Base-by-base conservation (phyloP, 768 basidiomycete species). In the Tulasnella sp. region DNA sequence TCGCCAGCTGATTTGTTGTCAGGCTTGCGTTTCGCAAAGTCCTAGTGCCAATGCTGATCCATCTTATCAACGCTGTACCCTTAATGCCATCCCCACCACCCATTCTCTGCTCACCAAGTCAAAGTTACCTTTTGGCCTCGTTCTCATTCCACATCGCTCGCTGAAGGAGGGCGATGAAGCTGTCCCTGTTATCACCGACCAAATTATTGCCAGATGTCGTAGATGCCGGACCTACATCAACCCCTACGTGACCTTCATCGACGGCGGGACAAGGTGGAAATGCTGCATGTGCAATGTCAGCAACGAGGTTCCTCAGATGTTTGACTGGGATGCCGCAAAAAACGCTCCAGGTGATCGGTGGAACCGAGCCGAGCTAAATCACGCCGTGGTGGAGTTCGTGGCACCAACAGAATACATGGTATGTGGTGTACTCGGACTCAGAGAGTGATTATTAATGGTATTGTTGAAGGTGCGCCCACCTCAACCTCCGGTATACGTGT, bases 361-460 rank as follows among this genome's bases (percentile, higher is more conserved):
- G 93, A 73, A 79, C 25, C 82, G 96, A 60, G 82, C 88, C 1
- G 96, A 99, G 71, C 76, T 99, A 51, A 98, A 96, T 65, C 81
- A 88, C 67, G 80, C 84, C 34, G 86, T 84, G n/a, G 89, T 99
- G 49, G 96, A 99, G 69, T 99, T 82, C 66, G 87, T 99, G 52
- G 96, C 96, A 0, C 93, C 96, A 5, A 94, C 92, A 0, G 96
- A 99, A 71, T 99, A 99, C 70, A 98, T 98, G 96, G 94, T 75
- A 36, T n/a, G 65, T 45, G 17, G 12, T 11, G 8, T 8, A n/a
- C 6, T 19, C 39, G 11, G 8, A 41, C 15, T 27, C 27, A 12
- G 4, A 6, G 31, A 39, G 35, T 39, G 36, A 34, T 29, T 40
- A 14, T 19, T 61, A 31, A 21, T 6, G 4, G 15, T 1, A 2